Conservation (phyloP, 208 protist species). For the Blechomonas ayalai region DNA sequence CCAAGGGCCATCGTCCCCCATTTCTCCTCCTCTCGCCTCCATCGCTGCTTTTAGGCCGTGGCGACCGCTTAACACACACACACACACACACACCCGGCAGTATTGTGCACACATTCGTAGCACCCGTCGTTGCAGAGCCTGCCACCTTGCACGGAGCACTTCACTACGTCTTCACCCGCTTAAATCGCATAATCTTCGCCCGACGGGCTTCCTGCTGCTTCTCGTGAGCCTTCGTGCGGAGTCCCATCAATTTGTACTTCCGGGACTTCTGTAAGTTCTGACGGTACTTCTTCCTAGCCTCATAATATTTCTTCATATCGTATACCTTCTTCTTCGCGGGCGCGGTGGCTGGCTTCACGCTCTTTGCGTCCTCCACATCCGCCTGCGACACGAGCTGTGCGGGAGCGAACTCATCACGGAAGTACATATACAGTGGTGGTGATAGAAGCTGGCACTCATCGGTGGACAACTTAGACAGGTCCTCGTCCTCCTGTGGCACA, state of each 20-base stretch:
- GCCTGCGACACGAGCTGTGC: constrained; percentile 83
- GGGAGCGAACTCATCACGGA: constrained; percentile 82
- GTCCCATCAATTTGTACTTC: constrained; percentile 79
- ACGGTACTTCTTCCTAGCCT: constrained; percentile 83
- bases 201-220: constrained; percentile 86
- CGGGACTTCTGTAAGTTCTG: constrained; percentile 77
- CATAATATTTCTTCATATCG: constrained; percentile 89
- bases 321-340: constrained; percentile 86
- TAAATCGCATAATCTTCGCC: constrained; percentile 83
- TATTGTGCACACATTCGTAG: too few species aligned
- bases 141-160: neutral
- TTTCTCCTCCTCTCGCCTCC: too few species aligned
- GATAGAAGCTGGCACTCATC: constrained; percentile 89
- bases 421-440: constrained; percentile 85
- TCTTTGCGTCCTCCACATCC: constrained; percentile 88
- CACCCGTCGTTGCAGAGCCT: too few species aligned
- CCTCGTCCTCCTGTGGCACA: constrained; percentile 68
- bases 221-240: constrained; percentile 79
- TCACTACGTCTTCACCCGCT: constrained; percentile 76
- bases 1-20: too few species aligned
- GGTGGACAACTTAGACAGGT: constrained; percentile 75
- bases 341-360: constrained; percentile 60
- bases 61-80: too few species aligned
- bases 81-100: too few species aligned
- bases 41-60: too few species aligned